Percentiles rank a stretch among this genome's conserved stretches.
Evolutionary conservation across 139 green algal genomes (phyloP).

Genomic region (Zygnema circumcarinatum): DNA sequence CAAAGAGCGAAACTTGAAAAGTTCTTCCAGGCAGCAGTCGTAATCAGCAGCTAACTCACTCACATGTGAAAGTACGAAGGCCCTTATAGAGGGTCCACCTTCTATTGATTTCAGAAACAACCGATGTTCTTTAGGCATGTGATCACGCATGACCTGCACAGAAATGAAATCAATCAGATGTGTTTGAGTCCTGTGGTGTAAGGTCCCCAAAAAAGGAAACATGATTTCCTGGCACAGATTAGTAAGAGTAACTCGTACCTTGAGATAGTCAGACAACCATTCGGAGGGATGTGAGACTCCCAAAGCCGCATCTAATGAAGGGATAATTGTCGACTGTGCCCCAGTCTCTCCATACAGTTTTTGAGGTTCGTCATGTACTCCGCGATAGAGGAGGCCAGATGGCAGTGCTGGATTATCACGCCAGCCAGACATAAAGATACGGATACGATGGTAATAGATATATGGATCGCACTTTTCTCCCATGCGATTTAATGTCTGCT

Average conservation of each 20-base stretch:
- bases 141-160: conserved; percentile 12
- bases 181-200: too few species aligned
- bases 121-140: conserved; percentile 12
- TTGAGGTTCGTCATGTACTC: not conserved
- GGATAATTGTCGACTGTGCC: not conserved
- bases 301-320: not conserved
- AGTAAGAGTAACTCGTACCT: too few species aligned
- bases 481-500: not conserved
- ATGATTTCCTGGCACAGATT: too few species aligned
- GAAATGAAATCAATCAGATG: too few species aligned
- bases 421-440: not conserved
- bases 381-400: not conserved
- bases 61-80: not conserved
- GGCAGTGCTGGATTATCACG: not conserved
- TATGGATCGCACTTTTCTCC: not conserved
- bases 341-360: conserved; percentile 7
- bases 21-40: not conserved
- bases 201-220: too few species aligned
- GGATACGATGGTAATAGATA: not conserved
- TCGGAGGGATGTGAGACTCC: not conserved
- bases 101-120: not conserved
- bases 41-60: not conserved
- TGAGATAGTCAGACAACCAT: conserved; percentile 10
- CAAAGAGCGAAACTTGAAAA: not conserved
- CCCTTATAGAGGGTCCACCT: conserved; percentile 1